phyloP scores from a whole-genome alignment of 495 filamentous ascomycete species.

The Podospora pseudopauciseta region DNA sequence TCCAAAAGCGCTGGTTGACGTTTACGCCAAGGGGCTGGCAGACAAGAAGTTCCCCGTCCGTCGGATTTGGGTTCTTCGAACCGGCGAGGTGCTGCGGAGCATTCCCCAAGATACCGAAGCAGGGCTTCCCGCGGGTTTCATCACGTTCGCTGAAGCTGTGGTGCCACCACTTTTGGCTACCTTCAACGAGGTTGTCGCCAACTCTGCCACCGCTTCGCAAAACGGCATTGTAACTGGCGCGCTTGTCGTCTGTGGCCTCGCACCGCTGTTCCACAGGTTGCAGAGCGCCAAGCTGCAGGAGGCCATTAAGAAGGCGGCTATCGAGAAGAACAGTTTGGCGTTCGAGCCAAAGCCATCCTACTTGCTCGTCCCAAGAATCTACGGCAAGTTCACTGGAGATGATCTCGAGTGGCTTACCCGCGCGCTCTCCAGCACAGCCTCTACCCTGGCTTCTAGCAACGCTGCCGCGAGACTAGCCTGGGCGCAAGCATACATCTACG shows the following conservation, averaged over 20 bases:
- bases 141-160: slow-evolving; percentile 56
- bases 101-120: slow-evolving; percentile 42
- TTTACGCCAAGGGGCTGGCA: slow-evolving; percentile 72
- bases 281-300: slow-evolving; percentile 41
- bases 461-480: slow-evolving; percentile 53
- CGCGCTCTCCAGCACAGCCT: slow-evolving; percentile 60
- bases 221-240: slow-evolving; percentile 70
- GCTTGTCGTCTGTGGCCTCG: slow-evolving; percentile 67
- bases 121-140: slow-evolving; percentile 40
- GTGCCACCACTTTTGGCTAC: slow-evolving; percentile 64
- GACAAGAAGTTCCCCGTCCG: slow-evolving; percentile 79
- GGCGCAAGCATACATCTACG: slow-evolving; percentile 77
- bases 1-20: slow-evolving; percentile 60
- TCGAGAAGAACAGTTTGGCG: slow-evolving; percentile 59
- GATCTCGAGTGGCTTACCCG: slow-evolving; percentile 74
- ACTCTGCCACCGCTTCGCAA: slow-evolving; percentile 71
- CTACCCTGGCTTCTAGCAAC: slow-evolving; percentile 32
- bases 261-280: slow-evolving; percentile 42
- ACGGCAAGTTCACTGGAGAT: slow-evolving; percentile 70
- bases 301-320: slow-evolving; percentile 55
- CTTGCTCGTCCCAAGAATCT: slow-evolving; percentile 77
- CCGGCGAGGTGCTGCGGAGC: slow-evolving; percentile 68
- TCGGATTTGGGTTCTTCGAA: slow-evolving; percentile 73
- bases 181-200: slow-evolving; percentile 71
- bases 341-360: slow-evolving; percentile 75